Evolutionary conservation across 805 yeast species (phyloP), one percentile per base, ranked within the genome.

Genomic region (Wickerhamiella sorbophila): DNA sequence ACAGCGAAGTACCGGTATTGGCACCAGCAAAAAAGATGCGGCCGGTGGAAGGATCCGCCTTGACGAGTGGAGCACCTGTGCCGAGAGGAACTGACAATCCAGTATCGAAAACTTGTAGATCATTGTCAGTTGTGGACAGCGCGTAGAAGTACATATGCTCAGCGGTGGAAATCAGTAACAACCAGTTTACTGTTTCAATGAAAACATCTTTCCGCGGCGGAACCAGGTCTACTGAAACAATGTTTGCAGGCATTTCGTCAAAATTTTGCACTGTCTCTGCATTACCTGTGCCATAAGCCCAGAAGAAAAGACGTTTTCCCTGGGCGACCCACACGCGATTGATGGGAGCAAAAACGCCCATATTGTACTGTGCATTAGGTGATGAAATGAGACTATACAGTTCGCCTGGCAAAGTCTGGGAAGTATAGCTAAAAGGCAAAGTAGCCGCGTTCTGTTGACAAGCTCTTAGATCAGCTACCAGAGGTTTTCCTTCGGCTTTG

Each of bases 11-110:
- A 1, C 86, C 88, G 49, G 82, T 85, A 17, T 78, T 75, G 33
- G 70, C 71, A n/a, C 94, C 93, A 6, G 82, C 70, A 58, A 93
- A 84, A 56, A 83, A 84, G 4, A 91, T 74, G 43, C 88, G 86
- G 37, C 84, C 80, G 1, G 91, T 77, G 35, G 64, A 61, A 17
- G 74, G 74, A 52, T 74, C 72, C 2, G 72, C 65, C 1, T 70
- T 65, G 41, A 88, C 72, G 34, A 73, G 70, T 52, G 74, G 73
- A 14, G 79, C 84, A 33, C 75, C 72, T 14, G 79, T 84, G 35
- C 76, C 73, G 26, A 86, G 61, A 4, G 93, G 73, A 6, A 86
- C 85, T 0, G 77, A 66, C 72, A 91, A 70, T 35, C 82, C 85
- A 0, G 97, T 83, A 53, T 84, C 85, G 58, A 74, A 83, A 14